Evolutionary conservation across 257 asterid species (phyloP).

Genomic region (Fraxinus cuspidata): DNA sequence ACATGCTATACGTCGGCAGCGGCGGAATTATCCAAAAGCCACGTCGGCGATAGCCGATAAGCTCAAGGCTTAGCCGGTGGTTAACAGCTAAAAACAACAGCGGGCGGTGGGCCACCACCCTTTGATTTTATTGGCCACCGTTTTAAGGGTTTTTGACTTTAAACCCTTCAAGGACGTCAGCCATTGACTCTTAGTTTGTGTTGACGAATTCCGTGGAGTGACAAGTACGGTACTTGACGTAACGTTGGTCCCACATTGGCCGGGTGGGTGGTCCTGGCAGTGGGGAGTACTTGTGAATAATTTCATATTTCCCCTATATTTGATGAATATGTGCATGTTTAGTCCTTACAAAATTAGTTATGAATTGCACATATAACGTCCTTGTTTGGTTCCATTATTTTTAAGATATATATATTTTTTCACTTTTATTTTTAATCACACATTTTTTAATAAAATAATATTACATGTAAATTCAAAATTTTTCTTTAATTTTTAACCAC

Average conservation of each 20-base stretch:
- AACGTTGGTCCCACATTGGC: neutral
- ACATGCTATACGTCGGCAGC: neutral
- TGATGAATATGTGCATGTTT: too few relatives aligned
- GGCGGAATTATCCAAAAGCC: constrained; percentile 1
- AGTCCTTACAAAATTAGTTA: too few relatives aligned
- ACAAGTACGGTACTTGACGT: neutral
- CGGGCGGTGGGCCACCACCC: neutral
- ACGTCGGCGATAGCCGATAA: constrained; percentile 26
- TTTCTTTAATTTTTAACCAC: too few relatives aligned
- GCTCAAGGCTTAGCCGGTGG: constrained; percentile 2
- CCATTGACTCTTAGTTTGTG: constrained; percentile 3
- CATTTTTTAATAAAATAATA: too few relatives aligned
- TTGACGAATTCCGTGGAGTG: constrained; percentile 21
- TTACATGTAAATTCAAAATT: too few relatives aligned
- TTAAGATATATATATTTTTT: too few relatives aligned
- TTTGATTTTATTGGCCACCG: constrained; percentile 12
- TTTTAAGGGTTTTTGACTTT: constrained; percentile 1
- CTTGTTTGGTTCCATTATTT: too few relatives aligned
- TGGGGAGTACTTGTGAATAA: too few relatives aligned
- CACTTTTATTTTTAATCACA: too few relatives aligned
- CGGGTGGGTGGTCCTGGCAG: too few relatives aligned
- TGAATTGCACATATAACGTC: too few relatives aligned
- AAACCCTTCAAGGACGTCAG: constrained; percentile 11
- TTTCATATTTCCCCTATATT: too few relatives aligned
- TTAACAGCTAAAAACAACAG: neutral